Conservation (phyloP, 73 alveolate species). For the Loxodes magnus region DNA sequence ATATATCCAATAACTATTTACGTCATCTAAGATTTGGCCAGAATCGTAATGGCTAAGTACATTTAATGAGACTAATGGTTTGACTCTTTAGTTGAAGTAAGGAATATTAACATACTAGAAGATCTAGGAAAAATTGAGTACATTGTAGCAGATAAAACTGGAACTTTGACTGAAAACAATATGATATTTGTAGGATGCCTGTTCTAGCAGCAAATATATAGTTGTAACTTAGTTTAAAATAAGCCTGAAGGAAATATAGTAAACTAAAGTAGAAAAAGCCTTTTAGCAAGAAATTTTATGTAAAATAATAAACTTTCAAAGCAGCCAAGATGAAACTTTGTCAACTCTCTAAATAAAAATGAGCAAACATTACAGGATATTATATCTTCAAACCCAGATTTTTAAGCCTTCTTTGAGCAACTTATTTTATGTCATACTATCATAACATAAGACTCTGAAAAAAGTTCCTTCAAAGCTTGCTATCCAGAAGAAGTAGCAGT, state of each 20-base stretch:
- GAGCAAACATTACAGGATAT: too few relatives aligned
- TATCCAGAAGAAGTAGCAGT: constrained; percentile 92
- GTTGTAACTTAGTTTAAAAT: neutral
- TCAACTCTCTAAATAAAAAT: too few relatives aligned
- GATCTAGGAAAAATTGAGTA: constrained; percentile 29
- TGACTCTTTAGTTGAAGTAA: constrained; percentile 22
- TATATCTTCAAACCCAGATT: neutral
- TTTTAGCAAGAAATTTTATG: neutral
- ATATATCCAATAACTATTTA: constrained; percentile 72
- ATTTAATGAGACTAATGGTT: constrained; percentile 39
- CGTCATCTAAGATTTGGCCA: constrained; percentile 61
- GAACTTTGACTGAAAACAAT: constrained; percentile 49
- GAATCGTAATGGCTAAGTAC: constrained; percentile 45
- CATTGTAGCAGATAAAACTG: constrained; percentile 52
- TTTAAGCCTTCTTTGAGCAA: constrained; percentile 21
- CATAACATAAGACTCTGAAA: constrained; percentile 30
- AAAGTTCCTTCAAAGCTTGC: neutral
- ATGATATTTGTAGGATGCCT: constrained; percentile 41
- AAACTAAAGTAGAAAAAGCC: neutral
- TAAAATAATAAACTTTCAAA: neutral
- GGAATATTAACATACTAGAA: constrained; percentile 36
- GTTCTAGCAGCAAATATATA: constrained; percentile 4
- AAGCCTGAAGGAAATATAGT: neutral
- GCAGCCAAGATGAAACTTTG: neutral
- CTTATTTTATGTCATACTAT: constrained; percentile 64